phyloP scores from a whole-genome alignment of 768 basidiomycete genomes.

The Coprinopsis sp. region DNA sequence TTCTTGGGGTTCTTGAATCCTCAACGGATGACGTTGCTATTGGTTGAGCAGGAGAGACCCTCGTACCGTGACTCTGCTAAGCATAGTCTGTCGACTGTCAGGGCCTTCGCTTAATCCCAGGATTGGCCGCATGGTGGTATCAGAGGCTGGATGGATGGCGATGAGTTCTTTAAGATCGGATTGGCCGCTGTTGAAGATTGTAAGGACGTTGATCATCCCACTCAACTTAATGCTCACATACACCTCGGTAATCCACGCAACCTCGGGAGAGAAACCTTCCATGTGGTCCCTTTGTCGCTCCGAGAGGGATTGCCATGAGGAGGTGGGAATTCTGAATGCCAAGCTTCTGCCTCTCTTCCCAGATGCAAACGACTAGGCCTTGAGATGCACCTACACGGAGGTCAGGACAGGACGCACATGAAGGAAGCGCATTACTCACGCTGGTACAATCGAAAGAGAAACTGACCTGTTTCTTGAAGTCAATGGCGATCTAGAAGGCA shows the following conservation, averaged over 20 bases:
- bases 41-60: conserved; percentile 96
- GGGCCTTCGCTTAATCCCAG: no score
- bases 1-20: conserved; percentile 99
- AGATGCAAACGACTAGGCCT: conserved; percentile 96
- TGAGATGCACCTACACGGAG: conserved; percentile 73
- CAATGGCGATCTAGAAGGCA: conserved; percentile 87
- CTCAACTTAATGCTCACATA: conserved; percentile 39
- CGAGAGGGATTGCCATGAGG: conserved; percentile 88
- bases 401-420: conserved; percentile 7
- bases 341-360: conserved; percentile 92
- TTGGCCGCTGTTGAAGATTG: conserved; percentile 54
- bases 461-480: conserved; percentile 93
- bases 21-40: conserved; percentile 98
- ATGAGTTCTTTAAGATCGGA: conserved; percentile 98
- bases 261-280: conserved; percentile 98
- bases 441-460: conserved; percentile 93
- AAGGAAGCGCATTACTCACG: conserved; percentile 39
- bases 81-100: no score
- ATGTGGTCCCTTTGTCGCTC: conserved; percentile 98
- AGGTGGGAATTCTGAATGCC: conserved; percentile 99
- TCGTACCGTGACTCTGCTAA: conserved; percentile 97
- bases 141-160: no score
- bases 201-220: not conserved
- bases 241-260: conserved; percentile 98
- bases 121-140: no score